phyloP scores from a whole-genome alignment of 2,329 filamentous ascomycete species.

The Fusarium sp. region DNA sequence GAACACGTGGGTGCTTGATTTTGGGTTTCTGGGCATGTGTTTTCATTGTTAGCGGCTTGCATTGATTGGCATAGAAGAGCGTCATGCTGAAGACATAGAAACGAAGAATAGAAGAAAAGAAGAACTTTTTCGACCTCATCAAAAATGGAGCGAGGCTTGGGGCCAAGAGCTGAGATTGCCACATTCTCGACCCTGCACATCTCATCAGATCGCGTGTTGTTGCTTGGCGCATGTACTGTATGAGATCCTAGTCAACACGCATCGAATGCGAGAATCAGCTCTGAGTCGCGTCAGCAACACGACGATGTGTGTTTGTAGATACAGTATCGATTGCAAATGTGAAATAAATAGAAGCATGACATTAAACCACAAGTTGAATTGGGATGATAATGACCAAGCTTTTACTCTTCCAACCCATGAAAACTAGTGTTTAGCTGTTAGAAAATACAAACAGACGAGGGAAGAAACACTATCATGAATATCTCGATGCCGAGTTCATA shows the following conservation, averaged over 20 bases:
- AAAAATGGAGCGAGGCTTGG: not conserved
- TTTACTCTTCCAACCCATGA: not conserved
- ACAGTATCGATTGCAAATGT: not conserved
- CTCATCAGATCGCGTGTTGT: not conserved
- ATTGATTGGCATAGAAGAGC: not conserved
- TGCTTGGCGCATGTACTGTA: not conserved
- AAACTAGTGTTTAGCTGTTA: not conserved
- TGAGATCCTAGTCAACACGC: not conserved
- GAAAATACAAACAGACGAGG: not conserved
- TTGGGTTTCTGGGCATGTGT: not conserved
- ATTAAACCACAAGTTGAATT: not conserved
- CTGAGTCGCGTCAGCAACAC: not conserved
- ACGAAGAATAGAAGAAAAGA: not conserved
- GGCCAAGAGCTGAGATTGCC: not conserved
- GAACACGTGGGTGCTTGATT: constrained; percentile 2
- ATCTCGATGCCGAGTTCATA: not conserved
- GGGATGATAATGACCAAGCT: not conserved
- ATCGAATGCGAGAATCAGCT: not conserved
- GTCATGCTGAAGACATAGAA: not conserved
- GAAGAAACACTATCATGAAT: not conserved
- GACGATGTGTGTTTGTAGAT: not conserved
- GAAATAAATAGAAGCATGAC: not conserved
- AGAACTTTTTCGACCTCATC: not conserved
- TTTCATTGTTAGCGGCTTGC: not conserved
- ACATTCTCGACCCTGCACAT: not conserved